These are phyloP conservation scores for Penicillium sp. DNA, from an alignment of 2,329 filamentous ascomycete genomes.

Conservation along the genomic window DNA sequence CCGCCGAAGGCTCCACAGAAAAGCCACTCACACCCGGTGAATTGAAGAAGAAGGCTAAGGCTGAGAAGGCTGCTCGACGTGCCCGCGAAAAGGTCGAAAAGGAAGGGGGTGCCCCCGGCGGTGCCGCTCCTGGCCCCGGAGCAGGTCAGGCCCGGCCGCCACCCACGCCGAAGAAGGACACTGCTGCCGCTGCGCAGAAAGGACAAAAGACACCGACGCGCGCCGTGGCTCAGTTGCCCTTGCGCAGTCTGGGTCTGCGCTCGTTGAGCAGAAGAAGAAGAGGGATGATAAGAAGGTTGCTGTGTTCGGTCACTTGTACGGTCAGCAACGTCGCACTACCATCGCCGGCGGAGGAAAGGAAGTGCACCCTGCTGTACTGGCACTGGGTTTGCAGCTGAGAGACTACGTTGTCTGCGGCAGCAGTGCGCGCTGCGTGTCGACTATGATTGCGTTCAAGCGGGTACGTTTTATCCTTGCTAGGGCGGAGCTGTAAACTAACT, in stretches of 20 bases:
- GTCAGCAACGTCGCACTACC: slow-evolving; percentile 69
- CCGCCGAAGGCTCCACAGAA: slow-evolving; percentile 17
- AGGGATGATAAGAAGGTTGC: slow-evolving; percentile 68
- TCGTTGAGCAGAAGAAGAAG: slow-evolving; percentile 49
- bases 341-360: slow-evolving; percentile 65
- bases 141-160: slow-evolving; percentile 26
- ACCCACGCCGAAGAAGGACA: slow-evolving; percentile 35
- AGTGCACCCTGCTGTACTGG: slow-evolving; percentile 82
- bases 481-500: slow-evolving; percentile 7
- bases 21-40: slow-evolving; percentile 60
- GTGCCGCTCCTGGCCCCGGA: slow-evolving; percentile 37
- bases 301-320: slow-evolving; percentile 82
- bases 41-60: slow-evolving; percentile 85
- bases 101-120: slow-evolving; percentile 47
- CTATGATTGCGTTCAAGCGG: slow-evolving; percentile 84
- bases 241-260: slow-evolving; percentile 39
- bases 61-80: slow-evolving; percentile 85
- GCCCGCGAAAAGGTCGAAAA: slow-evolving; percentile 66
- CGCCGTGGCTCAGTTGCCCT: slow-evolving; percentile 36
- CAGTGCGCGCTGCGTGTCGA: slow-evolving; percentile 83
- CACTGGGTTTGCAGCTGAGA: slow-evolving; percentile 86
- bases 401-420: slow-evolving; percentile 87
- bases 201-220: slow-evolving; percentile 31
- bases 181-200: slow-evolving; percentile 30
- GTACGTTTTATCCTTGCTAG: slow-evolving; percentile 49